A percentile compares a stretch with the other conserved stretches of the same genome.
Conservation (phyloP, 306 rosid genomes). For the Prunus dulcis region DNA sequence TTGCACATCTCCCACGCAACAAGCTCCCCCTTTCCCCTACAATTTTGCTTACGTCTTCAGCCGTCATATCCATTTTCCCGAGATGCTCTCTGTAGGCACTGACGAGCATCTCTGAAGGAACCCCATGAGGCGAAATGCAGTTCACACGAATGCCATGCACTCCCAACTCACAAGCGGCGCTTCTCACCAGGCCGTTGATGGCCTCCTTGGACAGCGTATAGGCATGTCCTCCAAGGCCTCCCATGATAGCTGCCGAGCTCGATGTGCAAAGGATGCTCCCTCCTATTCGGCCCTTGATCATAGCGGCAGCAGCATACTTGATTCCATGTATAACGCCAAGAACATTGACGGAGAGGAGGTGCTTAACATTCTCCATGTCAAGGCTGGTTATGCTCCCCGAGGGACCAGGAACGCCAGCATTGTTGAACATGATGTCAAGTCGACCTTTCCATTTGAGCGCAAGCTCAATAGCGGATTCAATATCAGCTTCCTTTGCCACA, state of each 20-base stretch:
- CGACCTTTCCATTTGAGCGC: conserved; percentile 67
- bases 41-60: conserved; percentile 40
- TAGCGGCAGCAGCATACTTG: conserved; percentile 68
- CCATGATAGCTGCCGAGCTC: conserved; percentile 65
- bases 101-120: conserved; percentile 71
- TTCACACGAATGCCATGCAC: conserved; percentile 70
- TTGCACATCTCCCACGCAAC: conserved; percentile 53
- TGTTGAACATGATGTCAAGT: conserved; percentile 75
- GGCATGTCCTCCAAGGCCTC: conserved; percentile 65
- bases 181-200: conserved; percentile 58
- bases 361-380: conserved; percentile 44
- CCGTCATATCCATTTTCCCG: conserved; percentile 33
- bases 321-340: conserved; percentile 65
- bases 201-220: conserved; percentile 70
- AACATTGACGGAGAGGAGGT: conserved; percentile 46
- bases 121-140: conserved; percentile 73
- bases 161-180: conserved; percentile 74
- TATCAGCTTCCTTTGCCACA: conserved; percentile 63
- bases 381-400: conserved; percentile 56
- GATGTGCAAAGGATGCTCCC: conserved; percentile 79
- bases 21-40: conserved; percentile 55
- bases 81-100: conserved; percentile 32
- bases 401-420: conserved; percentile 61
- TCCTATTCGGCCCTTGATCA: conserved; percentile 46
- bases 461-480: conserved; percentile 58